Evolutionary conservation across 1,139 yeast species (phyloP).

Genomic region (Hemisphaericaspora xylofermentans): DNA sequence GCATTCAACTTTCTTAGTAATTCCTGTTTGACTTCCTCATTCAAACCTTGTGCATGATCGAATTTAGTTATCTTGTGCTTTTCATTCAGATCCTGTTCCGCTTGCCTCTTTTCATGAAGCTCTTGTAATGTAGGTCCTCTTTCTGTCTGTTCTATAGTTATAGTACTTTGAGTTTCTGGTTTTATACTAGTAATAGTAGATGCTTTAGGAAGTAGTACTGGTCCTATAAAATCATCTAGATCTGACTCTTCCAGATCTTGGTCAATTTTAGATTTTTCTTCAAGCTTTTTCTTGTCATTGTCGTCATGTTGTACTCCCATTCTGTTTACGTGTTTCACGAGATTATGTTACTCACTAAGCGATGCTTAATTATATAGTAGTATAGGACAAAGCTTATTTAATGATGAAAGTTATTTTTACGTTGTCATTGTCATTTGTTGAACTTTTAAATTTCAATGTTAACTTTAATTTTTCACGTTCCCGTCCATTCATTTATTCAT

Average conservation of each 20-base stretch:
- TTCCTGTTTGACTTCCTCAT: constrained; percentile 17
- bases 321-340: no score
- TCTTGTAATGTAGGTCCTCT: constrained; percentile 12
- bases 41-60: constrained; percentile 14
- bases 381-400: no score
- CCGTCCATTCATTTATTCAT: not conserved
- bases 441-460: no score
- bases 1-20: constrained; percentile 14
- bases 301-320: not conserved
- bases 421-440: no score
- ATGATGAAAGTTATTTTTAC: no score
- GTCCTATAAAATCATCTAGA: constrained; percentile 11
- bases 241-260: constrained; percentile 8
- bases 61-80: constrained; percentile 13
- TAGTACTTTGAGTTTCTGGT: not conserved
- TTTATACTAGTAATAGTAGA: not conserved
- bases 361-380: no score
- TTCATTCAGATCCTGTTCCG: not conserved
- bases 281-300: not conserved
- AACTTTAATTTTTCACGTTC: not conserved
- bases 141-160: not conserved
- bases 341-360: no score
- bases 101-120: constrained; percentile 13
- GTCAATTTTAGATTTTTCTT: not conserved
- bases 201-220: constrained; percentile 4